Conservation (phyloP, 331 rosid genomes). For the Cucumis variabilis region DNA sequence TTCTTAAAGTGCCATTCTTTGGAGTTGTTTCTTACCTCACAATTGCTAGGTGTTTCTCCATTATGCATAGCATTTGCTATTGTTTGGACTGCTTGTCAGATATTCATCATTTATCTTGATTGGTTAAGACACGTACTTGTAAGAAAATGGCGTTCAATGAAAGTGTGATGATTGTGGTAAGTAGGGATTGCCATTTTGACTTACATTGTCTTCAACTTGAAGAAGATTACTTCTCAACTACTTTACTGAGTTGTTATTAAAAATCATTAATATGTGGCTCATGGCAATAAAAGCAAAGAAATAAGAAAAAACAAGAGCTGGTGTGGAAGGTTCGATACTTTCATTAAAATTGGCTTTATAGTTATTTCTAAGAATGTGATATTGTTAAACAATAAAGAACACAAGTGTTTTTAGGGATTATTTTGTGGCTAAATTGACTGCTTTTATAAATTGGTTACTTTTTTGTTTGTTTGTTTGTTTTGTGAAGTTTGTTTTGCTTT, state of each 20-base stretch:
- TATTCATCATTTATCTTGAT: conserved; percentile 84
- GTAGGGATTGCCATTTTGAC: conserved; percentile 34
- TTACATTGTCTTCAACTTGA: conserved; percentile 21
- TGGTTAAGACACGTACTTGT: conserved; percentile 98
- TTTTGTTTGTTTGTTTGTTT: no score
- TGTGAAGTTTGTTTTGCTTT: no score
- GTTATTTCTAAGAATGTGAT: no score
- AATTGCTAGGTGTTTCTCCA: conserved; percentile 91
- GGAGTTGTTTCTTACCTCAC: conserved; percentile 83
- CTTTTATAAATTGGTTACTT: no score
- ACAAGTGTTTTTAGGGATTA: no score
- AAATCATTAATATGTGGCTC: conserved; percentile 71
- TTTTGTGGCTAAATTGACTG: no score
- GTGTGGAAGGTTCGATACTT: conserved; percentile 21
- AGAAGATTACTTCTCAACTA: not conserved
- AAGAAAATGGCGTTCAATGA: conserved; percentile 67
- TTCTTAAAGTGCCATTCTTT: no score
- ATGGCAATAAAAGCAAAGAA: conserved; percentile 91
- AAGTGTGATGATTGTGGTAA: conserved; percentile 99
- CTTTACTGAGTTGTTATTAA: not conserved
- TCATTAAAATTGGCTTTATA: not conserved
- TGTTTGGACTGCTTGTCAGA: conserved; percentile 85
- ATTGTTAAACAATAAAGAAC: no score
- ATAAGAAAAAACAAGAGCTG: conserved; percentile 37
- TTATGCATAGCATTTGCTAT: conserved; percentile 81